Base-by-base conservation (phyloP, 2,329 filamentous ascomycete species). In the Gnomoniopsis smithogilvyi region DNA sequence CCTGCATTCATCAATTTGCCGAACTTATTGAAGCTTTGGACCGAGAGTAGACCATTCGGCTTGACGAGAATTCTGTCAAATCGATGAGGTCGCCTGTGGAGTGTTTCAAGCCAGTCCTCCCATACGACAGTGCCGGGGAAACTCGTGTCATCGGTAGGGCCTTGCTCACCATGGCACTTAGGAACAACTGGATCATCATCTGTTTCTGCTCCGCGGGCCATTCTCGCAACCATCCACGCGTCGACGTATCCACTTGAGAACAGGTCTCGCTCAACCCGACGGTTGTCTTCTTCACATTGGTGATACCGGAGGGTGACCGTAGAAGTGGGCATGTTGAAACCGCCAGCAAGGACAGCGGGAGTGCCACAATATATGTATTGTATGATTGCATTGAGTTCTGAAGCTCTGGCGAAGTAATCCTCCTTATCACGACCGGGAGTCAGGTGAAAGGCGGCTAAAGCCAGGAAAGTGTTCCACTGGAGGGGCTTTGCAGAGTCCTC, bases 261-360 rank as follows among this genome's bases (percentile, higher is more conserved):
- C 1, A 87, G 67, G 12, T 75, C 67, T 0, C 65, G 63, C 48
- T 87, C 81, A 14, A 88, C 72, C 0, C 73, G 70, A 7, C 68
- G 65, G 1, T 87, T 68, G 6, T 74, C 70, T n/a, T 80, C 79
- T 54, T 74, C 78, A 58, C 78, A 76, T 1, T 82, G 63, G 0
- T 85, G 83, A 3, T 74, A 71, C 12, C 80, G 73, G 36, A 89
- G 79, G 0, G 84, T 83, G 54, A 76, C 75, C 1, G 75, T 71
- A 1, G 86, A 89, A 0, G 85, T 87, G 7, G 80, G 75, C 24
- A 89, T 73, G 64, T 89, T 89, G 67, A 88, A 86, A 66, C 89
- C 85, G 3, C 87, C 87, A 0, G 82, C 81, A 21, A 90, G 64
- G 3, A 88, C 72, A 74, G 80, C 84, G 4, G 82, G 76, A 41